phyloP scores from a whole-genome alignment of 371 early-diverging fungal species.

The Mucor irregularis region DNA sequence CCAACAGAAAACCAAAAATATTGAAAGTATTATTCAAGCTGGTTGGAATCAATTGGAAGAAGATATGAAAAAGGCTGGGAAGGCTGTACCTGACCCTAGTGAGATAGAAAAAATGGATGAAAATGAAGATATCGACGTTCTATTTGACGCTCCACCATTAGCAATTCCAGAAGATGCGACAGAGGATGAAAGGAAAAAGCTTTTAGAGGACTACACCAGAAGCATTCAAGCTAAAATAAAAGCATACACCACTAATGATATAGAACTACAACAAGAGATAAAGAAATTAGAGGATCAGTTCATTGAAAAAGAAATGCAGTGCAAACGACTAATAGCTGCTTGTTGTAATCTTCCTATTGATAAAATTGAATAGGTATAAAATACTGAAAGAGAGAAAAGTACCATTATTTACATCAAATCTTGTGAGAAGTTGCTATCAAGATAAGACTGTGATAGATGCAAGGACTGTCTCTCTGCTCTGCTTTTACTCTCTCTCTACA shows the following conservation, averaged over 20 bases:
- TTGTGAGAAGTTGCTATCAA: too few relatives aligned
- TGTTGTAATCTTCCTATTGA: conserved; percentile 72
- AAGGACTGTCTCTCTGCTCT: too few relatives aligned
- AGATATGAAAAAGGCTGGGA: conserved; percentile 16
- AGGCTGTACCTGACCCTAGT: conserved; percentile 2
- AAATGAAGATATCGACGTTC: conserved; percentile 27
- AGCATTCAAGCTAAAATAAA: conserved; percentile 34
- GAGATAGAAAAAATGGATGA: conserved; percentile 22
- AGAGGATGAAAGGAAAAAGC: conserved; percentile 16
- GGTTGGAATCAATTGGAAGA: conserved; percentile 21
- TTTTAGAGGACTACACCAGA: conserved; percentile 20
- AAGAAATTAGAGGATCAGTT: conserved; percentile 33
- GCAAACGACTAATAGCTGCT: conserved; percentile 74
- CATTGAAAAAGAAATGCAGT: conserved; percentile 62
- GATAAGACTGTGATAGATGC: too few relatives aligned
- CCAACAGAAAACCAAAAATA: conserved; percentile 47
- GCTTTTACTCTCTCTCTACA: too few relatives aligned
- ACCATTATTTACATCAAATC: too few relatives aligned
- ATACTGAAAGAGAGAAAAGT: too few relatives aligned
- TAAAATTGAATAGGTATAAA: too few relatives aligned
- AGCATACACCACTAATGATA: conserved; percentile 50
- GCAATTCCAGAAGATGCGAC: conserved; percentile 2
- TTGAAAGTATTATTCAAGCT: conserved; percentile 50
- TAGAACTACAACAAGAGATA: conserved; percentile 42
- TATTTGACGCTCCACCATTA: conserved; percentile 12